Evolutionary conservation across 441 rosid species (phyloP).

Genomic region (Eutrema salsugineum): DNA sequence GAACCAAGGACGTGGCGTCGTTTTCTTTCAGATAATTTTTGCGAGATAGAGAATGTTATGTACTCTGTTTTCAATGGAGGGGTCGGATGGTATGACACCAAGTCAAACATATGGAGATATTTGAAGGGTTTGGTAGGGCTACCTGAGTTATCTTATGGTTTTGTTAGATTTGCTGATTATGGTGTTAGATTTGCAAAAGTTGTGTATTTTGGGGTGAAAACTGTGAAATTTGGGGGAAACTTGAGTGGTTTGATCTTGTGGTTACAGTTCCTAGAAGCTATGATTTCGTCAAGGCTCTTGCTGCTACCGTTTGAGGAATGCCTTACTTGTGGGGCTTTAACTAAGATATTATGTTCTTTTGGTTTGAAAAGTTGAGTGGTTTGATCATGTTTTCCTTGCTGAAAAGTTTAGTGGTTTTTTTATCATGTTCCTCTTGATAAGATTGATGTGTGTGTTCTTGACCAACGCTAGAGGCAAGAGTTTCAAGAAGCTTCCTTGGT

Average conservation of each 20-base stretch:
- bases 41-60: neutral
- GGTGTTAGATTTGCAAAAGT: constrained; percentile 4
- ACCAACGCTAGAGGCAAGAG: constrained; percentile 41
- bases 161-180: neutral
- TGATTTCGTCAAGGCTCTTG: neutral
- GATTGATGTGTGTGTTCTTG: no score
- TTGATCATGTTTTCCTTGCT: neutral
- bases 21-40: neutral
- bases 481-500: constrained; percentile 76
- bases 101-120: neutral
- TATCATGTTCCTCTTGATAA: no score
- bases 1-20: neutral
- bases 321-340: no score
- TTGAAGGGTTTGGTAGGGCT: neutral
- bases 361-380: neutral
- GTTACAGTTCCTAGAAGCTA: neutral
- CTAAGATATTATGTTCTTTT: neutral
- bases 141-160: neutral
- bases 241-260: neutral
- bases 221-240: neutral
- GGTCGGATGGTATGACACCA: neutral
- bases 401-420: no score
- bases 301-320: neutral
- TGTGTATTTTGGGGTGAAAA: neutral
- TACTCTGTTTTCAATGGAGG: neutral